phyloP scores from a whole-genome alignment of 2,329 filamentous ascomycete genomes.

The Penicillium capsulatum region DNA sequence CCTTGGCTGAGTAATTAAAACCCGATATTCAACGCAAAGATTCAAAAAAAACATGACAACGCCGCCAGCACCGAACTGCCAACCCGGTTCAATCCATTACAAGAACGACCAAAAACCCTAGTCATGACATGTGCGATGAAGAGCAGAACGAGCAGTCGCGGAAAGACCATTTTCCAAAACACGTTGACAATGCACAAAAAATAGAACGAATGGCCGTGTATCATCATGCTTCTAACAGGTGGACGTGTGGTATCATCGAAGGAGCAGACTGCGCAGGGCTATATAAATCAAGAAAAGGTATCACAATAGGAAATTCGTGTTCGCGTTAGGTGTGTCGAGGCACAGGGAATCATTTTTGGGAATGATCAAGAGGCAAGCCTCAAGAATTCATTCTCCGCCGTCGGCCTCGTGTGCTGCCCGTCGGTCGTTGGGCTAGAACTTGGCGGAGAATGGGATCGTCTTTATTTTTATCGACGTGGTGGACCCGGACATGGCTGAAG shows the following conservation, averaged over 20 bases:
- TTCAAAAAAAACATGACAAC: no score
- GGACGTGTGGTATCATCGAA: slow-evolving; percentile 27
- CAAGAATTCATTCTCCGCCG: slow-evolving; percentile 54
- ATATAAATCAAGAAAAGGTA: slow-evolving; percentile 12
- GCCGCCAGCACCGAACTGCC: no score
- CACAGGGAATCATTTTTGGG: background rate
- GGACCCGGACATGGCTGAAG: slow-evolving; percentile 82
- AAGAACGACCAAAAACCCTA: no score
- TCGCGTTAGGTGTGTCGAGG: slow-evolving; percentile 15
- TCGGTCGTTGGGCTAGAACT: slow-evolving; percentile 78
- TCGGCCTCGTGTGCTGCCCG: slow-evolving; percentile 76
- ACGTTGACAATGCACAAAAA: background rate
- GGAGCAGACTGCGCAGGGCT: slow-evolving; percentile 1
- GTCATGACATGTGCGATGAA: background rate
- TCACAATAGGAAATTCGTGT: slow-evolving; percentile 20
- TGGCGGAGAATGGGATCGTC: slow-evolving; percentile 77
- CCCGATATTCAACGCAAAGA: no score
- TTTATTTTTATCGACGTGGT: slow-evolving; percentile 84
- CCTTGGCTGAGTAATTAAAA: no score
- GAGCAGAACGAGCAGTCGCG: background rate
- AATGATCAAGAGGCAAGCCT: background rate
- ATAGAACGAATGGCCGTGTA: slow-evolving; percentile 22
- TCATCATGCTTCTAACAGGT: slow-evolving; percentile 25
- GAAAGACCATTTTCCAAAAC: background rate
- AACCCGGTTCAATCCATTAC: no score